phyloP scores from a whole-genome alignment of 1,284 basidiomycete species.

The Cryptococcus wingfieldii region DNA sequence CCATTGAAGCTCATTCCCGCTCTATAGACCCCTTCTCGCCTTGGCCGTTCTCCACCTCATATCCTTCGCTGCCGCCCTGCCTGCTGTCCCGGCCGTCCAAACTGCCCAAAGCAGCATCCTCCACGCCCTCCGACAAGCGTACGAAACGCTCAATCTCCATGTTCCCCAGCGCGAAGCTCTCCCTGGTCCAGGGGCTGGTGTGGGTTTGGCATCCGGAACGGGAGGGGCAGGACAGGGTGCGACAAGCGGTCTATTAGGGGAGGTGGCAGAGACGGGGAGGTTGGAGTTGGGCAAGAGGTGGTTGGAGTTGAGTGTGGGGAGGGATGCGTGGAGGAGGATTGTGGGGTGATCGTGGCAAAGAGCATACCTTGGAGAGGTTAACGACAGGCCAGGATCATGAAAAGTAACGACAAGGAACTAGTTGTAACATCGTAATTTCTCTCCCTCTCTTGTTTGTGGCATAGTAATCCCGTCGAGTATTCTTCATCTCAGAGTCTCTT shows the following conservation, averaged over 20 bases:
- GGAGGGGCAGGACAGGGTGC: not conserved
- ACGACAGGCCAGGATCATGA: not conserved
- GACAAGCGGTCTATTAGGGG: slow-evolving; percentile 15
- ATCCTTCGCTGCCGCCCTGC: slow-evolving; percentile 17
- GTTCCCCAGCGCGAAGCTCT: slow-evolving; percentile 21
- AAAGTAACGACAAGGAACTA: not conserved
- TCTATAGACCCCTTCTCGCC: slow-evolving; percentile 42
- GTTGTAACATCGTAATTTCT: too few relatives aligned
- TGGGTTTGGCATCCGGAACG: not conserved
- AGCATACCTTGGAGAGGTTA: not conserved
- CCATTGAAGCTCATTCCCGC: slow-evolving; percentile 33
- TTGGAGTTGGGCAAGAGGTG: slow-evolving; percentile 13
- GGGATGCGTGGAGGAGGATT: slow-evolving; percentile 14
- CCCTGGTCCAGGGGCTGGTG: not conserved
- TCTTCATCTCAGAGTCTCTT: too few relatives aligned
- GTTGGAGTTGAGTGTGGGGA: slow-evolving; percentile 12
- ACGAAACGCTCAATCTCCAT: slow-evolving; percentile 31
- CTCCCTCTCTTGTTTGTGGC: too few relatives aligned
- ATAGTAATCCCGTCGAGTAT: too few relatives aligned
- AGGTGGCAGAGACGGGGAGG: slow-evolving; percentile 22
- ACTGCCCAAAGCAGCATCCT: slow-evolving; percentile 30
- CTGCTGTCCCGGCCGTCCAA: slow-evolving; percentile 20
- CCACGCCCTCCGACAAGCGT: slow-evolving; percentile 32
- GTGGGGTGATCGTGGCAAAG: slow-evolving; percentile 4
- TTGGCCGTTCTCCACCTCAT: slow-evolving; percentile 39